Base-by-base conservation (phyloP, 1,139 yeast genomes). In the Pichia kudriavzevii region DNA sequence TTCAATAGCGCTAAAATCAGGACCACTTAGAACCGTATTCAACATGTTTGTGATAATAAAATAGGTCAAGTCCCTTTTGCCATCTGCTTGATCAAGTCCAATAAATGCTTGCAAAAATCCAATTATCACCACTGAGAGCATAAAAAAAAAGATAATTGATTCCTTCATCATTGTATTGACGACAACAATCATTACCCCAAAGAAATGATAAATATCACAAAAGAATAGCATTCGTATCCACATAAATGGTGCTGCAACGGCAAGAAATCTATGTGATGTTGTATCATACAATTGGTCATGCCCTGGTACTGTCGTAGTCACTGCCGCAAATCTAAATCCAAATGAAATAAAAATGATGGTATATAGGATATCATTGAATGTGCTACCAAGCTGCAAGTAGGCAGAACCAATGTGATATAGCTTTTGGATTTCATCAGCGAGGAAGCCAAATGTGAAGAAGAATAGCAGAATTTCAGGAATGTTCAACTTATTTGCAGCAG, bases 61-160 rank as follows among this genome's bases (percentile, higher is more conserved):
- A 26, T 63, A 60, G 1, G 94, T 80, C 25, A 83, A 80, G 47
- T 84, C 94, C 43, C 79, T 66, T 41, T 72, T 73, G 44, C 95
- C 95, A 56, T 85, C 95, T 7, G 93, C 80, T 22, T 84, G 80
- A 59, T 85, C 95, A 37, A 85, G 64, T 3, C 95, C 95, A 33
- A 85, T 60, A 58, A 85, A 83, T 0, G 94, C 95, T 53, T 85
- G 95, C 38, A 83, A 61, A 58, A 85, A 85, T 0, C 95, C 95
- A 36, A 79, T 58, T 41, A 81, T 75, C 22, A 85, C 77, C 39
- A 84, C 75, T 17, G 71, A 62, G 40, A 84, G 64, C 45, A 85
- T 61, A 30, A 83, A 81, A 55, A 85, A 85, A 61, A 85, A 85
- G 26, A 84, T 68, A 19, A 83, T 58, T 2, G 91, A 79, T 56